Conservation (phyloP, 2,329 filamentous ascomycete species). For the Tolypocladium tropicale region DNA sequence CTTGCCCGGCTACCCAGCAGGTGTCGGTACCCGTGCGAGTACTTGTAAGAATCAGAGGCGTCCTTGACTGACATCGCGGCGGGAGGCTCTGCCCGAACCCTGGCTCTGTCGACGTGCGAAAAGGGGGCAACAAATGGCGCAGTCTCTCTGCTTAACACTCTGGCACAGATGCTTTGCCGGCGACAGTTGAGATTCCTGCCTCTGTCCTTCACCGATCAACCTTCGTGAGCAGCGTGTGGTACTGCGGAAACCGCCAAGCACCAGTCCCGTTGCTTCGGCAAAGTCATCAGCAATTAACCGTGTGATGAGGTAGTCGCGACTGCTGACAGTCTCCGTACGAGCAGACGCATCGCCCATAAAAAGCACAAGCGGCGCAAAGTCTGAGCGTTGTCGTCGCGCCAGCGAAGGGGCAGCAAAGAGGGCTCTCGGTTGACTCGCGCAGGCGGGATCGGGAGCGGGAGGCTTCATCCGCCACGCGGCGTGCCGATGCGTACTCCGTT, state of each 20-base stretch:
- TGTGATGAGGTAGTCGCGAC: neutral
- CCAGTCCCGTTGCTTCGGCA: neutral
- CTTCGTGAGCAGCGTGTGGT: neutral
- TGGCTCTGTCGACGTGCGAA: neutral
- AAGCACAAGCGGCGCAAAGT: neutral
- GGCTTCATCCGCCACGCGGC: slow-evolving; percentile 1
- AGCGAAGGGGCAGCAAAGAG: neutral
- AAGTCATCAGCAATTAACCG: neutral
- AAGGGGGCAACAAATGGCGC: neutral
- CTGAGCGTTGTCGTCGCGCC: neutral
- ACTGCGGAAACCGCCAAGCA: neutral
- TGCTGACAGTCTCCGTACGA: neutral
- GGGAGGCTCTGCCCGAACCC: neutral
- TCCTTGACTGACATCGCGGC: neutral
- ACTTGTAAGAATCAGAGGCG: neutral
- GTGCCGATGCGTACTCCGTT: neutral
- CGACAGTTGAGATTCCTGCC: neutral
- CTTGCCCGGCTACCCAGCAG: neutral
- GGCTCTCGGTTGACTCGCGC: neutral
- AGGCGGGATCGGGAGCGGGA: slow-evolving; percentile 1
- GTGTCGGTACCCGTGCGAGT: neutral
- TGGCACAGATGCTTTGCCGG: neutral
- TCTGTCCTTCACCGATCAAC: neutral
- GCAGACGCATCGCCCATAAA: neutral
- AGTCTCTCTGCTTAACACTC: neutral